These are phyloP conservation scores for Didymella exigua DNA, from an alignment of 2,329 filamentous ascomycete species.

Conservation along the genomic window DNA sequence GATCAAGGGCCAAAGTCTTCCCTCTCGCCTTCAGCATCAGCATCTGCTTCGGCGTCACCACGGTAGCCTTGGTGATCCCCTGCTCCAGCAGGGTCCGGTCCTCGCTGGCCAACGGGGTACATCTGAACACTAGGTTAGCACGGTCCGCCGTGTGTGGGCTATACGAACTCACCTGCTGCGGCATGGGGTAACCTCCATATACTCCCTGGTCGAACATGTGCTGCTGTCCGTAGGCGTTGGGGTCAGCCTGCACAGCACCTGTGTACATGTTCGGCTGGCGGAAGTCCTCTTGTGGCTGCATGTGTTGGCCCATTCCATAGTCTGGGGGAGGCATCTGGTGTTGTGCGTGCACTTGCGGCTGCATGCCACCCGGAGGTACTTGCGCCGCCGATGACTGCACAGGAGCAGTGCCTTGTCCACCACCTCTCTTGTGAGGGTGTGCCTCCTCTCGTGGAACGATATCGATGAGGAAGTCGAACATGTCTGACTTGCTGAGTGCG, in stretches of 20 bases:
- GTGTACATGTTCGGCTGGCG: constrained; percentile 82
- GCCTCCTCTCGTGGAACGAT: constrained; percentile 97
- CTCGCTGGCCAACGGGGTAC: constrained; percentile 48
- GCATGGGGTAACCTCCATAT: constrained; percentile 80
- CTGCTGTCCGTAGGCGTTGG: constrained; percentile 76
- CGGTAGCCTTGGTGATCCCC: constrained; percentile 48
- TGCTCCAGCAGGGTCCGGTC: constrained; percentile 44
- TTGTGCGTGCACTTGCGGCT: constrained; percentile 53
- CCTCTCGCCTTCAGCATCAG: constrained; percentile 49
- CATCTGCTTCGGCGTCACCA: constrained; percentile 45
- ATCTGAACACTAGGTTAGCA: constrained; percentile 32
- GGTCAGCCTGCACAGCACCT: constrained; percentile 75
- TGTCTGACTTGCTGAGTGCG: constrained; percentile 94
- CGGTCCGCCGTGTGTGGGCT: neutral
- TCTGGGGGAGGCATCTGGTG: constrained; percentile 62
- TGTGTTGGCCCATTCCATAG: constrained; percentile 63
- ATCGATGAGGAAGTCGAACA: constrained; percentile 99
- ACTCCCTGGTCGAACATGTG: constrained; percentile 85
- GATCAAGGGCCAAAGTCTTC: constrained; percentile 44
- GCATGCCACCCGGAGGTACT: constrained; percentile 41
- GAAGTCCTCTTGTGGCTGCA: constrained; percentile 70
- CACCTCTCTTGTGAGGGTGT: constrained; percentile 74
- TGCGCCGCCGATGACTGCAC: constrained; percentile 50
- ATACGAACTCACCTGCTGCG: constrained; percentile 72
- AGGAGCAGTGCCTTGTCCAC: constrained; percentile 42